Percentiles rank a stretch among this genome's conserved stretches.
Evolutionary conservation across 2,329 filamentous ascomycete genomes (phyloP).

Genomic region (Colletotrichum abscissum): DNA sequence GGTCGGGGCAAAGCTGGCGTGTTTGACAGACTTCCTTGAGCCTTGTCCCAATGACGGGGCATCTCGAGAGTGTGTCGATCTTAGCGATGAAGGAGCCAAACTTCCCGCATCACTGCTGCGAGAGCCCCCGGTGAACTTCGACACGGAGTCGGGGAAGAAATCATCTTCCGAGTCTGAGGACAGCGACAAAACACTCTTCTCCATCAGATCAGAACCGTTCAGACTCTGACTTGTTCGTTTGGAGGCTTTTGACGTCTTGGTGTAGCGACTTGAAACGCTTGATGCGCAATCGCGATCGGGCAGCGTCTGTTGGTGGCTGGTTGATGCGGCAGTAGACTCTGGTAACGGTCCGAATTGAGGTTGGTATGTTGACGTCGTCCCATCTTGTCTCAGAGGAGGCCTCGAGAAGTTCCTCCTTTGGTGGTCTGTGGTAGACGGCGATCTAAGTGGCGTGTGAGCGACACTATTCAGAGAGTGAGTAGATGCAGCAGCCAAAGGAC

Average conservation of each 20-base stretch:
- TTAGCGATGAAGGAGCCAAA: constrained; percentile 21
- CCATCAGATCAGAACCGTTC: constrained; percentile 61
- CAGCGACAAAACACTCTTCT: constrained; percentile 66
- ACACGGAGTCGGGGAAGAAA: constrained; percentile 45
- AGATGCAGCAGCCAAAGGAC: constrained; percentile 22
- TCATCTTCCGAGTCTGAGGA: constrained; percentile 69
- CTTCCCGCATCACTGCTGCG: constrained; percentile 31
- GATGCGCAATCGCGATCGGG: constrained; percentile 40
- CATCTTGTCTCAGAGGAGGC: constrained; percentile 16
- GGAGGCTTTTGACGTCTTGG: constrained; percentile 64
- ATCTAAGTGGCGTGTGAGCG: constrained; percentile 24
- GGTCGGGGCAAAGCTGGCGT: constrained; percentile 52
- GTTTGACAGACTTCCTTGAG: constrained; percentile 50
- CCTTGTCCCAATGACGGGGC: constrained; percentile 40
- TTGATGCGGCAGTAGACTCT: not conserved
- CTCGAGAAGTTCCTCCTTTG: constrained; percentile 2
- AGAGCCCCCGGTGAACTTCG: constrained; percentile 39
- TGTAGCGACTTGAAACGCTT: constrained; percentile 67
- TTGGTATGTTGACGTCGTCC: not conserved
- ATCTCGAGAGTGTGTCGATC: constrained; percentile 35
- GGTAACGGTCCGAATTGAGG: not conserved
- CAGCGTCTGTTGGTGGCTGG: constrained; percentile 30
- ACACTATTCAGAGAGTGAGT: not conserved
- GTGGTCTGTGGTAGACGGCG: constrained; percentile 18
- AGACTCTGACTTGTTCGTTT: constrained; percentile 60